Conservation (phyloP, 2,329 filamentous ascomycete genomes). For the Scytalidium lignicola region DNA sequence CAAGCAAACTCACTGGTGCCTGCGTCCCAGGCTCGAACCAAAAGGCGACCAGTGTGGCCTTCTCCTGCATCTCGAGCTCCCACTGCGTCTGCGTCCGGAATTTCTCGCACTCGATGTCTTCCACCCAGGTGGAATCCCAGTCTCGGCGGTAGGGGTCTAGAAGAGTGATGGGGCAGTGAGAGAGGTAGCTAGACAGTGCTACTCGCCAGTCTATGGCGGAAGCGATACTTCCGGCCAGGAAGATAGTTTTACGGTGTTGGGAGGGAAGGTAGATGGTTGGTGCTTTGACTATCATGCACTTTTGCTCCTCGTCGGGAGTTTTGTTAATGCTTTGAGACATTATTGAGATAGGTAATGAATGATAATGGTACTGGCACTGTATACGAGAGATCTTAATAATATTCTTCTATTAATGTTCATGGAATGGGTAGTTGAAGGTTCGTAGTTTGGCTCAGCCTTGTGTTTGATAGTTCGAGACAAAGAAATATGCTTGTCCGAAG, state of each 20-base stretch:
- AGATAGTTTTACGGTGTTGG: not conserved
- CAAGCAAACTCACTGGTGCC: constrained; percentile 54
- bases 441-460: too few species aligned
- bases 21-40: constrained; percentile 48
- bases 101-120: constrained; percentile 39
- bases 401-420: too few species aligned
- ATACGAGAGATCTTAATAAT: too few species aligned
- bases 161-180: constrained; percentile 44
- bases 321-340: not conserved
- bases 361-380: too few species aligned
- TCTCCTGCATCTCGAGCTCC: constrained; percentile 54
- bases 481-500: not conserved
- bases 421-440: too few species aligned
- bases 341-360: not conserved
- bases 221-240: not conserved
- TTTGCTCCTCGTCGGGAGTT: not conserved
- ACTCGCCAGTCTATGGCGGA: not conserved
- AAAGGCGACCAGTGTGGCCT: constrained; percentile 48
- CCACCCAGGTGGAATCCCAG: constrained; percentile 50
- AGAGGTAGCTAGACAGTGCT: constrained; percentile 24
- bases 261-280: not conserved
- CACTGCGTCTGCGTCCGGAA: constrained; percentile 54
- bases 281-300: not conserved
- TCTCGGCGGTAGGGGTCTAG: constrained; percentile 51
- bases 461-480: too few species aligned